Evolutionary conservation across 441 rosid species (phyloP).

Genomic region (Cnidoscolus chayamansa): DNA sequence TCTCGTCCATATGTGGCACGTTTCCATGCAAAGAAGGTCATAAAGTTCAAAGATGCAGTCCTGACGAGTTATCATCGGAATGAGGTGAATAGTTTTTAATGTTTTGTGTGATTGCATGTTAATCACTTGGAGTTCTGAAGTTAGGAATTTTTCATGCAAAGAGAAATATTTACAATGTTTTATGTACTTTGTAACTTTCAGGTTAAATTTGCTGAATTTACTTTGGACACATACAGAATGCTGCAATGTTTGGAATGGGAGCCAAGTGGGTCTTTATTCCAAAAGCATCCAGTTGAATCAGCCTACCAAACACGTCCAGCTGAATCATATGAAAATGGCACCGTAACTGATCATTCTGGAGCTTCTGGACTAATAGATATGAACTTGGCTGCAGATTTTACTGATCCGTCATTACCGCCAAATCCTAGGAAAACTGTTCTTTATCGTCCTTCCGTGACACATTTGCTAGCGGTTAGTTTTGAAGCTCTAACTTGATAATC

Average conservation of each 20-base stretch:
- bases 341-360: conserved; percentile 58
- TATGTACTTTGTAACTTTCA: conserved; percentile 32
- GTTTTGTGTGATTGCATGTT: conserved; percentile 11
- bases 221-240: conserved; percentile 82
- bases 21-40: conserved; percentile 77
- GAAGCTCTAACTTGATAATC: conserved; percentile 11
- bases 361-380: conserved; percentile 82
- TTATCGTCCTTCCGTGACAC: conserved; percentile 78
- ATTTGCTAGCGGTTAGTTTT: conserved; percentile 78
- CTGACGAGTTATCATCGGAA: conserved; percentile 75
- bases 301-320: conserved; percentile 46
- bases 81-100: conserved; percentile 51
- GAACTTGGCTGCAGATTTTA: conserved; percentile 63
- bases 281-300: conserved; percentile 48
- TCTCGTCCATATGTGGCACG: conserved; percentile 72
- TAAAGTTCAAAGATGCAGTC: conserved; percentile 76
- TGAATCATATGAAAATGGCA: conserved; percentile 70
- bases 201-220: conserved; percentile 94
- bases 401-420: conserved; percentile 71
- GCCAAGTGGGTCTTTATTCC: conserved; percentile 72
- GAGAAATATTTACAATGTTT: conserved; percentile 14
- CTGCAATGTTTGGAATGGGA: conserved; percentile 97
- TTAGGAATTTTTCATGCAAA: not conserved
- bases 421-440: conserved; percentile 91
- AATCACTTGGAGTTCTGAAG: conserved; percentile 1